Conservation (phyloP, 768 basidiomycete species). For the Kwoniella europaea region DNA sequence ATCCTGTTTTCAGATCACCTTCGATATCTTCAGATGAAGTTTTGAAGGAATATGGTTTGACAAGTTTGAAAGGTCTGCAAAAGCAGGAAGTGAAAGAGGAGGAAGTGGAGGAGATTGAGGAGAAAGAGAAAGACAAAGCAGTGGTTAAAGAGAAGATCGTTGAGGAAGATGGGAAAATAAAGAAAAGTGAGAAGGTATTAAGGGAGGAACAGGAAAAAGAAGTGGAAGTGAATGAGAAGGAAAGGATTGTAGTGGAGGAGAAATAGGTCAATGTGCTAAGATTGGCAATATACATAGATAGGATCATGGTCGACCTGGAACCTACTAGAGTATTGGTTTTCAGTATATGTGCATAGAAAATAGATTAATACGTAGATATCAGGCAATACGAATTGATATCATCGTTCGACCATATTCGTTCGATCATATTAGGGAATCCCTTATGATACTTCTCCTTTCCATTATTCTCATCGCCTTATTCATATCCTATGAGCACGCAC, state of each 20-base stretch:
- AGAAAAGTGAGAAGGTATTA: background rate
- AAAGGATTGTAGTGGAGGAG: background rate
- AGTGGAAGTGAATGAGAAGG: background rate
- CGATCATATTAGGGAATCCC: too few relatives aligned
- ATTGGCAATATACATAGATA: background rate
- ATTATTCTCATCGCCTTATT: too few relatives aligned
- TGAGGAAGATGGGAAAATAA: background rate
- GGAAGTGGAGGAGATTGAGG: constrained; percentile 5
- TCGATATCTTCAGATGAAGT: constrained; percentile 58
- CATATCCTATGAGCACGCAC: too few relatives aligned
- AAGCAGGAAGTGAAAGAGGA: constrained; percentile 6
- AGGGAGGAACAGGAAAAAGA: background rate
- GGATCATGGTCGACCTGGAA: too few relatives aligned
- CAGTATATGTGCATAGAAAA: too few relatives aligned
- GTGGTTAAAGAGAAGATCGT: background rate
- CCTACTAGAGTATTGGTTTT: too few relatives aligned
- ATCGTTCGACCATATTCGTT: too few relatives aligned
- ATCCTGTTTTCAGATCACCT: constrained; percentile 88
- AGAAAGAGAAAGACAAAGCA: background rate
- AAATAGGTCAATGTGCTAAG: background rate
- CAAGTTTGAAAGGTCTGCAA: background rate
- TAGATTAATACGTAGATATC: too few relatives aligned
- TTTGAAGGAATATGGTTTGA: constrained; percentile 51
- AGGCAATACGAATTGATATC: too few relatives aligned
- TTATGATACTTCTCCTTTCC: too few relatives aligned